These are phyloP conservation scores for Talaromyces sp. DNA, from an alignment of 2,329 filamentous ascomycete genomes.

Conservation along the genomic window DNA sequence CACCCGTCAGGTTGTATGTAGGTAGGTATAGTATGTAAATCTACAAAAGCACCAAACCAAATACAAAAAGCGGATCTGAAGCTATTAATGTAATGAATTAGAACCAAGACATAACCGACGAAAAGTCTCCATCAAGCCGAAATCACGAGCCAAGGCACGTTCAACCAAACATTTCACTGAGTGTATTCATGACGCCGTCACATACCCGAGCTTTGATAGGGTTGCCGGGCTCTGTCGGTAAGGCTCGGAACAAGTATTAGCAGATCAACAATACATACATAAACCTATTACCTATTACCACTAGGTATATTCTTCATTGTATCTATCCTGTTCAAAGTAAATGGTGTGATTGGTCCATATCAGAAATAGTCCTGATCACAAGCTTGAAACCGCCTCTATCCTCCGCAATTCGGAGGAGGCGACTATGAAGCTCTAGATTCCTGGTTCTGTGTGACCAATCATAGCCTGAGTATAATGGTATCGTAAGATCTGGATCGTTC, in stretches of 20 bases:
- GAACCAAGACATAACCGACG: constrained; percentile 1
- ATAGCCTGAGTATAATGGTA: background rate
- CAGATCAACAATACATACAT: constrained; percentile 5
- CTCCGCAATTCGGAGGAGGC: constrained; percentile 13
- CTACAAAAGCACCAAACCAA: background rate
- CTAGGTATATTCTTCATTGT: background rate
- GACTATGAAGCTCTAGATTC: constrained; percentile 1
- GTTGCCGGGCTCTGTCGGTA: constrained; percentile 13
- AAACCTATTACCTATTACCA: background rate
- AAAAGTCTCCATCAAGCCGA: constrained; percentile 10
- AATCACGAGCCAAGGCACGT: constrained; percentile 14
- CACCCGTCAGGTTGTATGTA: background rate
- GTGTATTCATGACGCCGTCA: constrained; percentile 11
- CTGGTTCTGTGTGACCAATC: background rate
- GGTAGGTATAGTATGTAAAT: background rate
- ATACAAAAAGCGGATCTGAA: background rate
- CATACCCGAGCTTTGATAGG: constrained; percentile 11
- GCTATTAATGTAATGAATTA: constrained; percentile 10
- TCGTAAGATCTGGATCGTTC: background rate
- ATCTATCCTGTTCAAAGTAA: background rate
- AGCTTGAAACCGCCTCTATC: background rate
- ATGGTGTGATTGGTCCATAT: background rate
- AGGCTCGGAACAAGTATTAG: constrained; percentile 9
- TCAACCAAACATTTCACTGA: background rate
- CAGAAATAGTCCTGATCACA: constrained; percentile 2